Evolutionary conservation across 805 yeast genomes (phyloP).

Genomic region (Komagataella phaffii): DNA sequence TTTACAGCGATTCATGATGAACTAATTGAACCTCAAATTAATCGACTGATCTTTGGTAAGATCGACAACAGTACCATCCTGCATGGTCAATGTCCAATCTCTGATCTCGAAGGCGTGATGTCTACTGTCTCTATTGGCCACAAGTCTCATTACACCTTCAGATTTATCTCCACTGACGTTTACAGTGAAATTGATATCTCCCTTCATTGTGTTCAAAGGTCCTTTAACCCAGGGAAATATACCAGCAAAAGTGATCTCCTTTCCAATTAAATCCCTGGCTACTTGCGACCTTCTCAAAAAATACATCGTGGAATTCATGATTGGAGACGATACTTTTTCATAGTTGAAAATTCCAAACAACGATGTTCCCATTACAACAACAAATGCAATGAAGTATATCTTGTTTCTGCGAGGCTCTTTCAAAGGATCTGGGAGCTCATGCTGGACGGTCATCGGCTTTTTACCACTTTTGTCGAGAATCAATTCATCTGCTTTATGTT

Average conservation of each 20-base stretch:
- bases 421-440: slow-evolving; percentile 74
- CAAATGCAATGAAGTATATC: slow-evolving; percentile 40
- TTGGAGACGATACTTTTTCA: slow-evolving; percentile 84
- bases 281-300: slow-evolving; percentile 63
- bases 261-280: slow-evolving; percentile 57
- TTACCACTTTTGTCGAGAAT: slow-evolving; percentile 3
- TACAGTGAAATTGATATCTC: slow-evolving; percentile 63
- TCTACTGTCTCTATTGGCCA: slow-evolving; percentile 56
- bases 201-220: slow-evolving; percentile 68
- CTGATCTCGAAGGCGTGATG: slow-evolving; percentile 42
- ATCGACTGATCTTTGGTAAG: slow-evolving; percentile 33
- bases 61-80: slow-evolving; percentile 26
- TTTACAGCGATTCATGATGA: background rate
- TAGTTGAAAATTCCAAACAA: slow-evolving; percentile 73
- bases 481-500: slow-evolving; percentile 4
- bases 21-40: slow-evolving; percentile 6
- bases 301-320: slow-evolving; percentile 76
- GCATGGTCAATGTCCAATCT: slow-evolving; percentile 48
- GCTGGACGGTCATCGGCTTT: slow-evolving; percentile 50
- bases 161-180: slow-evolving; percentile 54
- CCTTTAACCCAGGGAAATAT: slow-evolving; percentile 88
- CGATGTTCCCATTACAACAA: slow-evolving; percentile 37
- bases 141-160: slow-evolving; percentile 41
- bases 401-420: slow-evolving; percentile 37
- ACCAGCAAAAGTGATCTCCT: slow-evolving; percentile 58